Evolutionary conservation across 192 early-diverging fungal species (phyloP).

Genomic region (Coemansia sp.): DNA sequence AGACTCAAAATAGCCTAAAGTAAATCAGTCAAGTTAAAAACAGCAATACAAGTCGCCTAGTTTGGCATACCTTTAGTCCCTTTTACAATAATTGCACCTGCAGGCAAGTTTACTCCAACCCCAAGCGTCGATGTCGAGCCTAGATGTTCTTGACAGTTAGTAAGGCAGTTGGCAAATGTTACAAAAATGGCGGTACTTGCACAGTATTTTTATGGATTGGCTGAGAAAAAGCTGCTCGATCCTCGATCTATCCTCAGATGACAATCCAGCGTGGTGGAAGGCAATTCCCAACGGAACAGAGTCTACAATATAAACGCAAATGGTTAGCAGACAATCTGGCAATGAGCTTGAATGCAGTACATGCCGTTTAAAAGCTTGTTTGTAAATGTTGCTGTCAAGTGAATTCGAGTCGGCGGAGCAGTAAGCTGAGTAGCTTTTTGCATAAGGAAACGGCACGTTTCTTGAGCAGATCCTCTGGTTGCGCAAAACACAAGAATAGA

Average conservation of each 20-base stretch:
- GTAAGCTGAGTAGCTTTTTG: conserved; percentile 16
- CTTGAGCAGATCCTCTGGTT: conserved; percentile 46
- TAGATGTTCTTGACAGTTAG: conserved; percentile 10
- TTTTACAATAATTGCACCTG: conserved; percentile 69
- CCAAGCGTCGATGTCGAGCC: conserved; percentile 72
- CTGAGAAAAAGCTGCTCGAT: conserved; percentile 59
- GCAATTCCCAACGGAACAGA: conserved; percentile 60
- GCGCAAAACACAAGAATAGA: conserved; percentile 49
- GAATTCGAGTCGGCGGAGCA: conserved; percentile 13
- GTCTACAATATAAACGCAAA: conserved; percentile 32
- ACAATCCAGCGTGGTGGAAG: conserved; percentile 67
- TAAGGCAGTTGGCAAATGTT: too few relatives aligned
- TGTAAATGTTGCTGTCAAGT: conserved; percentile 20
- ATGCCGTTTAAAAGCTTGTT: conserved; percentile 35
- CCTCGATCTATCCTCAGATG: conserved; percentile 30
- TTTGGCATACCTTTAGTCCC: conserved; percentile 52
- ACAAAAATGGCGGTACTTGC: conserved; percentile 23
- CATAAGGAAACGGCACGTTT: conserved; percentile 28
- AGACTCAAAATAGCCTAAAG: conserved; percentile 32
- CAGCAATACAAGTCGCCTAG: neutral
- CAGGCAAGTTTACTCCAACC: conserved; percentile 79
- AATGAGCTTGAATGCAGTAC: neutral
- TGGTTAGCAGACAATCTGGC: neutral
- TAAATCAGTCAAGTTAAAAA: neutral
- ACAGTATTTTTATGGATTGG: conserved; percentile 57